Base-by-base conservation (phyloP, 1,139 yeast genomes). In the Pichia sp. region DNA sequence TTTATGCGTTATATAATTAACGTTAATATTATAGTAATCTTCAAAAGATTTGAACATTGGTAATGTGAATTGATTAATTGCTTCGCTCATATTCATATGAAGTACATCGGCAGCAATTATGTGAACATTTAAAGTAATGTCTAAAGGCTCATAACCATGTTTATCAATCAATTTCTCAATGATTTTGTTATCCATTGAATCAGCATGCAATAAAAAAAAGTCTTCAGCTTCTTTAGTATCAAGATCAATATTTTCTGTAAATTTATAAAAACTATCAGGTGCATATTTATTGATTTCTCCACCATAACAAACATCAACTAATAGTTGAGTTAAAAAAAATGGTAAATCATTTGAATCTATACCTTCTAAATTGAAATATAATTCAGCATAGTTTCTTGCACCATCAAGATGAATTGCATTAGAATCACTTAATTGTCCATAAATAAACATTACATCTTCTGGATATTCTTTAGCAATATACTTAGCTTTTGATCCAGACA, bases 291-390 rank as follows among this genome's bases (percentile, higher is more conserved):
- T 39, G 3, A 79, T 53, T 51, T 83, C 89, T 2, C 74, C 66
- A 9, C 58, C 62, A 59, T 78, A 77, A 13, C 82, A 65, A 54
- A 78, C 78, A 50, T 79, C 77, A 15, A 80, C 54, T 24, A 84
- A 59, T 1, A 83, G 71, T 52, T 80, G 84, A 0, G 84, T 74
- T 7, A 80, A 68, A 50, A 76, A 73, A 53, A 72, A 82, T 0
- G 90, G 89, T 36, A 83, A 61, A 52, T 77, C 82, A 52, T 82
- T 83, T 13, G 68, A 62, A 44, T 73, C 72, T n/a, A 83, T 71
- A 12, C 77, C 60, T 2, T 68, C 68, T 41, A 77, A 63, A 32
- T 73, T 68, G 58, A 76, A 80, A 51, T 66, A 71, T 9, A 81
- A 65, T 3, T 69, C 68, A 0, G 79, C 77, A 47, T 67, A 71